Evolutionary conservation across 2,329 filamentous ascomycete species (phyloP).

Genomic region (Cladophialophora chaetospira): DNA sequence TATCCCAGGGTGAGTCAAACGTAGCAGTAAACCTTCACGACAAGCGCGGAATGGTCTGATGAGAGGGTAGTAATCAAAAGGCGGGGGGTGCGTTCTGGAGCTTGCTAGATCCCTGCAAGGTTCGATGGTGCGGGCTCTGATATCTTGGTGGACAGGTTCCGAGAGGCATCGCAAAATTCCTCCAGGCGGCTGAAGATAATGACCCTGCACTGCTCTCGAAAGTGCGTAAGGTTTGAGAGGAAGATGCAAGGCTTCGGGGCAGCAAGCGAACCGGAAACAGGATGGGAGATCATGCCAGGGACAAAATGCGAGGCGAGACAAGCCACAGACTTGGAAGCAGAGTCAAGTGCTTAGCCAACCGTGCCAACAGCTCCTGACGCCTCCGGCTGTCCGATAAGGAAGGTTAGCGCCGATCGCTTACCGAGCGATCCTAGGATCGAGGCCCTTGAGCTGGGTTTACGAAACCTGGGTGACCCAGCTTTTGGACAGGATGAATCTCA

Average conservation of each 20-base stretch:
- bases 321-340: conserved; percentile 1
- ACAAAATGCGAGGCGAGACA: conserved; percentile 1
- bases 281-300: background rate
- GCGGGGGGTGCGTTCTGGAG: no score
- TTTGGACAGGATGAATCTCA: no score
- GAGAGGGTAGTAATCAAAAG: no score
- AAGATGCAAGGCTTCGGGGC: background rate
- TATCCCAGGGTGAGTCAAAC: no score
- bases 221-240: background rate
- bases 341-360: no score
- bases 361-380: background rate
- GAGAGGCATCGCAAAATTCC: no score
- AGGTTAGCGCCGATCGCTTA: conserved; percentile 13
- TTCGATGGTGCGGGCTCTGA: no score
- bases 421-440: conserved; percentile 11
- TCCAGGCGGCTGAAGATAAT: background rate
- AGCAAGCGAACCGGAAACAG: background rate
- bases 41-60: no score
- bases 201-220: background rate
- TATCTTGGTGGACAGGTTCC: no score
- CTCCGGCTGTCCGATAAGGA: background rate
- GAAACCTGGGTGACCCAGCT: no score
- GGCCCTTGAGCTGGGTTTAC: background rate
- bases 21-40: no score
- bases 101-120: no score